A percentile compares a stretch with the other conserved stretches of the same genome.
These are phyloP conservation scores for Cystobasidiaceae sp. DNA, from an alignment of 1,284 basidiomycete genomes.

Conservation along the genomic window DNA sequence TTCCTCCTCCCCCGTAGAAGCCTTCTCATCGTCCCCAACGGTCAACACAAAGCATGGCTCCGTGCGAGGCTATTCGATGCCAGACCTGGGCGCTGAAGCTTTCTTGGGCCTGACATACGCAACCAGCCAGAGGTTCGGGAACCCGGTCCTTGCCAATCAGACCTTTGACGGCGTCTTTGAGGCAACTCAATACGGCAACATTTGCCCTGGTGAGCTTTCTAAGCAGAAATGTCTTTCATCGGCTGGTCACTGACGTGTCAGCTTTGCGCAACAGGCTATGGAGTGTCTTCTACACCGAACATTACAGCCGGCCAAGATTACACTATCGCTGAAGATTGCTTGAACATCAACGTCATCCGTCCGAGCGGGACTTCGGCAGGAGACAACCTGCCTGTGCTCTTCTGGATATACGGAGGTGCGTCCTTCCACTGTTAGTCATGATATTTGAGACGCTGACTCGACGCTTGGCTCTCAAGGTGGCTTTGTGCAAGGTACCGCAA, in stretches of 20 bases:
- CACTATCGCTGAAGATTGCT: slow-evolving; percentile 37
- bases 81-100: not conserved
- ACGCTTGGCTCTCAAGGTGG: not conserved
- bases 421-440: not conserved
- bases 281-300: not conserved
- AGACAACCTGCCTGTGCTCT: slow-evolving; percentile 41
- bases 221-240: too few relatives aligned
- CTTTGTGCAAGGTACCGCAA: slow-evolving; percentile 3
- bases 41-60: slow-evolving; percentile 15
- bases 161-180: not conserved
- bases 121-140: slow-evolving; percentile 15
- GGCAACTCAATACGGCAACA: slow-evolving; percentile 1
- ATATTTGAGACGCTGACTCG: not conserved
- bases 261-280: not conserved
- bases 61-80: not conserved
- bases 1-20: not conserved
- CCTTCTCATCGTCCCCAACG: not conserved
- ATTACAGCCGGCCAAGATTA: slow-evolving; percentile 1
- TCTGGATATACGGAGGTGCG: slow-evolving; percentile 44
- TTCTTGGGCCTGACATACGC: slow-evolving; percentile 18
- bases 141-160: not conserved
- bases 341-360: slow-evolving; percentile 37
- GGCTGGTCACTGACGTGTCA: not conserved
- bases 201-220: slow-evolving; percentile 14
- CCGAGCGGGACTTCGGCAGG: slow-evolving; percentile 34